Conservation (phyloP, 768 basidiomycete genomes). For the Cystobasidium onofrii region DNA sequence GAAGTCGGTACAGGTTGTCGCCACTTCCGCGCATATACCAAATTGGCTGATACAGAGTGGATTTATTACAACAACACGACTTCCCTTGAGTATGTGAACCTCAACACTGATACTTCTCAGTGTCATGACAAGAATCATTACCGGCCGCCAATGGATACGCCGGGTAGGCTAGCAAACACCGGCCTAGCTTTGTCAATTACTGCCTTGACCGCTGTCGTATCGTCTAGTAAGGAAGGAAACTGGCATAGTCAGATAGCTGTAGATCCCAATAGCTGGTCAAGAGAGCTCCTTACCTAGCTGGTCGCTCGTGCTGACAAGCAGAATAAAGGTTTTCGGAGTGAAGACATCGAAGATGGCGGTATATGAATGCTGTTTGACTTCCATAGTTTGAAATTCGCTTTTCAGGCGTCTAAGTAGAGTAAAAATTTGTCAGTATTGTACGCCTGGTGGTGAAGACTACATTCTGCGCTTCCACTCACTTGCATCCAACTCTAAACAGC, state of each 20-base stretch:
- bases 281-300: slow-evolving; percentile 15
- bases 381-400: slow-evolving; percentile 60
- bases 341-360: slow-evolving; percentile 85
- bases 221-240: no score
- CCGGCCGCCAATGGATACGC: slow-evolving; percentile 14
- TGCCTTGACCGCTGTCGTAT: slow-evolving; percentile 9
- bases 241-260: background rate
- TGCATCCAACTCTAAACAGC: slow-evolving; percentile 84
- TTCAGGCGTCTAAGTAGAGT: background rate
- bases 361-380: slow-evolving; percentile 76
- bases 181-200: slow-evolving; percentile 28
- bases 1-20: no score
- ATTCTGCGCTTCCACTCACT: slow-evolving; percentile 49
- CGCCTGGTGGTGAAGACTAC: no score
- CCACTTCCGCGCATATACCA: no score
- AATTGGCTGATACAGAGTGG: no score
- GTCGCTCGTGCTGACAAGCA: slow-evolving; percentile 54
- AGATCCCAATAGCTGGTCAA: no score
- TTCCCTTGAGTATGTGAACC: no score
- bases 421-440: background rate
- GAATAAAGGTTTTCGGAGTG: slow-evolving; percentile 84
- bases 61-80: no score
- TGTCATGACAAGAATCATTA: no score
- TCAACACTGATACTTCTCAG: no score
- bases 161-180: slow-evolving; percentile 16